Evolutionary conservation across 352 stramenopile genomes (phyloP), one percentile per base, ranked within the genome.

Genomic region (Pythium phragmitis): DNA sequence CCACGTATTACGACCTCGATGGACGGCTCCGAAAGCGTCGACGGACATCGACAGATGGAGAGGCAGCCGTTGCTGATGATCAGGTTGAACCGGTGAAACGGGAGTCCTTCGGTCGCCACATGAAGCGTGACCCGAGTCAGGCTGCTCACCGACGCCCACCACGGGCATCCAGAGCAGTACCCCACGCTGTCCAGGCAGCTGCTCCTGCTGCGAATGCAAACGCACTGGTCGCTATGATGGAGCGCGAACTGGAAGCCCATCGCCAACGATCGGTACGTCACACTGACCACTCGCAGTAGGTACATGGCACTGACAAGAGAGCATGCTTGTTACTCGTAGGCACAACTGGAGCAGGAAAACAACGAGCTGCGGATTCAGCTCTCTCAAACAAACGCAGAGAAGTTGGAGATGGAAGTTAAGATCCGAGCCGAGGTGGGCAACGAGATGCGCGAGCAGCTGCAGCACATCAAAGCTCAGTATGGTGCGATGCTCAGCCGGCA

Each of bases 391-490:
- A 74, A 85, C 59, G 75, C 79, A 4, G 64, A 87, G 60, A 80
- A 86, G 23, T 74, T 90, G 60, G 56, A 85, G 60, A 77, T 86
- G 56, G 80, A 89, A 59, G 71, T 89, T 21, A 70, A 72, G 26
- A 81, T 89, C 60, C 79, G 83, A 8, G 70, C 70, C 2, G 79
- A 88, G 51, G 79, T 91, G n/a, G 84, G 77, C 23, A 80, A 79
- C n/a, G 80, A 89, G 67, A 89, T 88, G 82, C 77, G 74, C 13
- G 64, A 81, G 45, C 81, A 89, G 49, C 70, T 88, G 41, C 76
- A 87, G 68, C 80, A 87, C 28, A 87, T 89, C 66, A 79, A 80
- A 28, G 57, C 65, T 2, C 76, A 85, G 49, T 89, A 87, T 56
- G 69, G 77, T 57, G 68, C 63, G 9, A 88, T 80, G 70, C 68